Evolutionary conservation across 495 filamentous ascomycete species (phyloP), one percentile per base, ranked within the genome.

Genomic region (Xylaria cubensis): DNA sequence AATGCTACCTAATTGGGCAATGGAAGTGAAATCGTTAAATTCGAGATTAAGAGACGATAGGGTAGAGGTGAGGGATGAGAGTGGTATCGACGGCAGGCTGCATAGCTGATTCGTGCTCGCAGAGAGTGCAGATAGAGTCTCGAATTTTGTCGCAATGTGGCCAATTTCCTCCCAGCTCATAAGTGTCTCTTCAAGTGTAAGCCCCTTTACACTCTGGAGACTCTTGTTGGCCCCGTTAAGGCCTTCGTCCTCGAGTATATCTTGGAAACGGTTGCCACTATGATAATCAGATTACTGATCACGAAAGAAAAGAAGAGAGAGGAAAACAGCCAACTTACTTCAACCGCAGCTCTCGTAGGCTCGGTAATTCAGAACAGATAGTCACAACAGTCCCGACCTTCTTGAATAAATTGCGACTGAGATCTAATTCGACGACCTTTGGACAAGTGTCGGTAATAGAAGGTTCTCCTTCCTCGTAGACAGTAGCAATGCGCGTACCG

Each of bases 321-420:
- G 61, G 4, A 9, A 58, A 7, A 2, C 66, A 42, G 39, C 9
- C 21, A 6, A 83, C 87, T 76, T 80, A 96, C 93, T 92, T 92
- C 34, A 97, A 80, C 65, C 88, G 90, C 71, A 99, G 77, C 19
- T 78, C 87, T 75, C 82, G 87, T 70, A 99, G 75, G 50, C 80
- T 79, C 34, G 87, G 83, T 9, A 98, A 81, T 64, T 89, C 86
- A 4, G 81, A 81, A 77, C 93, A 96, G 39, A 99, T 92, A 21
- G 86, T 81, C 53, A 87, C 85, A 26, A 97, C 86, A 34, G 91
- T 88, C 3, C 81, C 77, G 79, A 93, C 89, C 19, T 78, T 81
- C 70, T 89, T 88, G 74, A 98, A 88, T 61, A 98, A 80, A 79
- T 95, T 98, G 53, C 93, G 87, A 75, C 94, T 94, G 44, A 99